A percentile compares a stretch with the other conserved stretches of the same genome.
phyloP scores from a whole-genome alignment of 1,284 basidiomycete species.

The Volvariella volvacea region DNA sequence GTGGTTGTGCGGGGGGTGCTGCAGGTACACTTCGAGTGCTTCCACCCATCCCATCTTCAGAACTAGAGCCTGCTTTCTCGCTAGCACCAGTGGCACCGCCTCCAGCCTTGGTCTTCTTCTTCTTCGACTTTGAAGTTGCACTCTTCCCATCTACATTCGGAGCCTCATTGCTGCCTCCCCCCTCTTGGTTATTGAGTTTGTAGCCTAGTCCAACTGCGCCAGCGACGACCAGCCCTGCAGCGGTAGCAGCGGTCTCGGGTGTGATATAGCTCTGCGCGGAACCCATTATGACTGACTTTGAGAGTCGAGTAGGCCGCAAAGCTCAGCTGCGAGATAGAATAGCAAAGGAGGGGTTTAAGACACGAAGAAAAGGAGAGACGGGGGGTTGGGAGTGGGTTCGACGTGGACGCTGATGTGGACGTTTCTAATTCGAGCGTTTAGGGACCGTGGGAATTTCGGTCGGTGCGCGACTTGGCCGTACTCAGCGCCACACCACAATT shows the following conservation, averaged over 20 bases:
- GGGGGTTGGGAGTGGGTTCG: too few species aligned
- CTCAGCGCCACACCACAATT: too few species aligned
- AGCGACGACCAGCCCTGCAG: conserved; percentile 24
- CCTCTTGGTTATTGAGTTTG: conserved; percentile 22
- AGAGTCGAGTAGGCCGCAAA: too few species aligned
- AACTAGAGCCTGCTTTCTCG: too few species aligned
- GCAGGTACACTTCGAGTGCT: background rate
- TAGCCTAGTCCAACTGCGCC: conserved; percentile 35
- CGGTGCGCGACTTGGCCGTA: too few species aligned
- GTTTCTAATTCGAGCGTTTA: too few species aligned
- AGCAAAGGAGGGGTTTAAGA: too few species aligned
- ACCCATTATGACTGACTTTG: conserved; percentile 48
- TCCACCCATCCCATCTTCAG: background rate
- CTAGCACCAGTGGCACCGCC: background rate
- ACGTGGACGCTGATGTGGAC: too few species aligned
- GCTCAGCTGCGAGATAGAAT: too few species aligned
- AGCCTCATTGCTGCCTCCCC: conserved; percentile 4
- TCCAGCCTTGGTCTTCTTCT: background rate
- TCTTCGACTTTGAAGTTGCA: background rate
- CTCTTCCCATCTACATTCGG: background rate
- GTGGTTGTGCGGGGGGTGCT: background rate
- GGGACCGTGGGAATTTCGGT: too few species aligned
- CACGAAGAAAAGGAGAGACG: too few species aligned
- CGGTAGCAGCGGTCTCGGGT: conserved; percentile 30
- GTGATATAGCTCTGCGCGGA: conserved; percentile 39